These are phyloP conservation scores for Syncephalastrum racemosum DNA, from an alignment of 371 early-diverging fungal genomes.

Conservation along the genomic window DNA sequence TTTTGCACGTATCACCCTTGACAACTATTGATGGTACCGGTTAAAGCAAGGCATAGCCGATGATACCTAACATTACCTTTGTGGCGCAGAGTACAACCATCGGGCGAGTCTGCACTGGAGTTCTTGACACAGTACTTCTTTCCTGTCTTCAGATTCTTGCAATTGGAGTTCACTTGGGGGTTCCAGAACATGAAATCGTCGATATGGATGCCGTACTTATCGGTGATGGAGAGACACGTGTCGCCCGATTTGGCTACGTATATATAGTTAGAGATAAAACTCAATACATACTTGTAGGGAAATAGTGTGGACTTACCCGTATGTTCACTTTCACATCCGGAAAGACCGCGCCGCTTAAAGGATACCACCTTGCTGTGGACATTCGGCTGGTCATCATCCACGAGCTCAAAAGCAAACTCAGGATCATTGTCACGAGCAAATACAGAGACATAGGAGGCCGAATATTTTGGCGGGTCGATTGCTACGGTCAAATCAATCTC, in stretches of 20 bases:
- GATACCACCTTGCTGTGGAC: conserved; percentile 12
- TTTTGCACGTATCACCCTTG: conserved; percentile 23
- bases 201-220: conserved; percentile 20
- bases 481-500: conserved; percentile 1
- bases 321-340: conserved; percentile 19
- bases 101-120: conserved; percentile 8
- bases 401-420: conserved; percentile 28
- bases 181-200: conserved; percentile 22
- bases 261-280: not conserved
- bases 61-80: conserved; percentile 14
- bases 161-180: conserved; percentile 19
- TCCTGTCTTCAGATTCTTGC: conserved; percentile 20
- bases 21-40: conserved; percentile 11
- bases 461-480: not conserved
- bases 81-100: conserved; percentile 16
- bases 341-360: conserved; percentile 13
- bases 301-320: conserved; percentile 12
- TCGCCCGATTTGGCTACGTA: conserved; percentile 18
- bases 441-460: conserved; percentile 23
- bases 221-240: conserved; percentile 14
- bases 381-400: conserved; percentile 7
- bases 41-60: not conserved
- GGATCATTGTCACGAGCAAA: conserved; percentile 30
- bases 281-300: not conserved
- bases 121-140: conserved; percentile 21